These are phyloP conservation scores for Lactarius vividus DNA, from an alignment of 768 basidiomycete species.

Conservation along the genomic window DNA sequence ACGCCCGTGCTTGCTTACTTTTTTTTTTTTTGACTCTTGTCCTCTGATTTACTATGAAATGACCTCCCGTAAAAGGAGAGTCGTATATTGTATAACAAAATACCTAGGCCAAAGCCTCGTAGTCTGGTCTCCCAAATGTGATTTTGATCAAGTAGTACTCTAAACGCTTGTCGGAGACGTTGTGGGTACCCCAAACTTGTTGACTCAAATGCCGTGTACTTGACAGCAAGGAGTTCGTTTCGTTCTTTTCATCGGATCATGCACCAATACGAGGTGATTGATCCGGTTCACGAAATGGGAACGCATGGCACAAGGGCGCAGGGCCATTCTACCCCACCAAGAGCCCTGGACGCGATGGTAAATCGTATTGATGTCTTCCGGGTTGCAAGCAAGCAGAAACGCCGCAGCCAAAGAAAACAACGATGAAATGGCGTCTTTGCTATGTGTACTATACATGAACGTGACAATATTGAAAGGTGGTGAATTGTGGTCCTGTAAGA, in stretches of 20 bases:
- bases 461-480: slow-evolving; percentile 1
- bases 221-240: too few species aligned
- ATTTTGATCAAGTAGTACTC: background rate
- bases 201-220: background rate
- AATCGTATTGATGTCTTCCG: background rate
- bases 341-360: background rate
- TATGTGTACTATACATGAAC: slow-evolving; percentile 12
- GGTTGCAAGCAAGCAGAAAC: background rate
- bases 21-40: background rate
- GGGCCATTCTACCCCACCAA: background rate
- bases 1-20: slow-evolving; percentile 2
- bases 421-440: background rate
- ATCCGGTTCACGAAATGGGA: background rate
- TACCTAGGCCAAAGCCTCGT: background rate
- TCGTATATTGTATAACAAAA: background rate
- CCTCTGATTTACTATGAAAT: background rate
- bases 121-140: background rate
- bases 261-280: background rate
- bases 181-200: background rate
- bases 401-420: background rate
- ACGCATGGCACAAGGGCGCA: background rate
- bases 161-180: background rate
- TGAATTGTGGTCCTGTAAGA: slow-evolving; percentile 2
- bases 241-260: background rate
- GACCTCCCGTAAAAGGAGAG: background rate